Evolutionary conservation across 768 basidiomycete genomes (phyloP).

Genomic region (Xerocomellus dryophilus): DNA sequence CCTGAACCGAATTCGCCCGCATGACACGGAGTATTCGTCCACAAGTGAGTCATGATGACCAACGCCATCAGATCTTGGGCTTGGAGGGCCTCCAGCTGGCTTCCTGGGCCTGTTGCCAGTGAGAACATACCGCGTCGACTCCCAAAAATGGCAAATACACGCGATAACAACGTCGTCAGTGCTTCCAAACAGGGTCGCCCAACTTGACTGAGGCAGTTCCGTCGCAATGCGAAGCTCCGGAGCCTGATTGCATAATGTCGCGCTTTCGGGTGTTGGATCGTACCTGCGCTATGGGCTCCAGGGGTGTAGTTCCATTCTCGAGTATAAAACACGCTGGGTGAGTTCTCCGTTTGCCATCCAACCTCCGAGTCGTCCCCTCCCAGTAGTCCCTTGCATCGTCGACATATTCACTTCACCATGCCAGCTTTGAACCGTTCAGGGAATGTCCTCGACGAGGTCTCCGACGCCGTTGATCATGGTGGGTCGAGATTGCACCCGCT

Average conservation of each 20-base stretch:
- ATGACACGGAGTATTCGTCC: conserved; percentile 8
- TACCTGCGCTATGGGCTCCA: conserved; percentile 8
- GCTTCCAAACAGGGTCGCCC: conserved; percentile 16
- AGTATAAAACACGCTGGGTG: conserved; percentile 19
- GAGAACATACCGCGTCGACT: conserved; percentile 7
- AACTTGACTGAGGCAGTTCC: conserved; percentile 5
- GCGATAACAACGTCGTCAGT: conserved; percentile 10
- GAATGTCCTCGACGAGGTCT: conserved; percentile 39
- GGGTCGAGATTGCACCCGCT: conserved; percentile 8
- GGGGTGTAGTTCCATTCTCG: conserved; percentile 9
- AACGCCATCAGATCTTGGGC: conserved; percentile 17
- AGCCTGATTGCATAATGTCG: conserved; percentile 13
- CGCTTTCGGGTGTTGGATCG: conserved; percentile 14
- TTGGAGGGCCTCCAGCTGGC: not conserved
- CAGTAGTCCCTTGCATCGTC: not conserved
- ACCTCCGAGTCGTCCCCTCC: not conserved
- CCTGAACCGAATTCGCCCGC: conserved; percentile 5
- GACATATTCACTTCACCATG: conserved; percentile 13
- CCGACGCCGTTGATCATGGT: conserved; percentile 52
- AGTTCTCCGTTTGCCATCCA: conserved; percentile 3
- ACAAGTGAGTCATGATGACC: conserved; percentile 18
- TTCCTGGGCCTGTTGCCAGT: conserved; percentile 2
- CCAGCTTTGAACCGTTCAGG: conserved; percentile 29
- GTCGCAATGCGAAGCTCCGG: conserved; percentile 19
- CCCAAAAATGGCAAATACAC: conserved; percentile 11